Conservation (phyloP, 768 basidiomycete species). For the Amanita subjunquillea region DNA sequence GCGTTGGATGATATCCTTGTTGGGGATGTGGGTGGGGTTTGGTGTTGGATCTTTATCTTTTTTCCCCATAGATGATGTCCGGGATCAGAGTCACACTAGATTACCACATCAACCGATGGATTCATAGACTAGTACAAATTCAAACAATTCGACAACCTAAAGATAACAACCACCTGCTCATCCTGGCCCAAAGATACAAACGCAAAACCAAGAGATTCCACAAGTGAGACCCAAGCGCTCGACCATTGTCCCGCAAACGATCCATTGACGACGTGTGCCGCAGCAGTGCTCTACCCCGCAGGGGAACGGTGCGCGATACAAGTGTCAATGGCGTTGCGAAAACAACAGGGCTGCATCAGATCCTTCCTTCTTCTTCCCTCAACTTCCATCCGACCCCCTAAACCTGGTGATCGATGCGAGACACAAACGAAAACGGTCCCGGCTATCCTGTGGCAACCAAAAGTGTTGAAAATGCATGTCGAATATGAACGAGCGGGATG, state of each 20-base stretch:
- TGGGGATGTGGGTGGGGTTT: constrained; percentile 31
- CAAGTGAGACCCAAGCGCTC: constrained; percentile 5
- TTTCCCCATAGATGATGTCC: constrained; percentile 46
- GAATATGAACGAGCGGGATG: neutral
- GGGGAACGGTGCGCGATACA: constrained; percentile 1
- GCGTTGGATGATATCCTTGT: constrained; percentile 48
- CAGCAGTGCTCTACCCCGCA: constrained; percentile 4
- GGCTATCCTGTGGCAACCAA: neutral
- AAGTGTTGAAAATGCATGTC: neutral
- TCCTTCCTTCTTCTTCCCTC: constrained; percentile 5
- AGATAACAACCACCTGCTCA: neutral
- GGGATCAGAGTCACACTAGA: neutral
- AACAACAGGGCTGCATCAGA: constrained; percentile 4
- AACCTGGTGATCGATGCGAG: neutral
- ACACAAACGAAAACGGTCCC: neutral
- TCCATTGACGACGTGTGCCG: neutral
- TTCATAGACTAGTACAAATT: neutral
- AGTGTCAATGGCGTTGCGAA: neutral
- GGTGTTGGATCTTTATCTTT: constrained; percentile 49
- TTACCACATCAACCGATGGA: neutral
- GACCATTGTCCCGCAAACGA: constrained; percentile 4
- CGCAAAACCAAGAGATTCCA: constrained; percentile 1
- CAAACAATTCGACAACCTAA: neutral
- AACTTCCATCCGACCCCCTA: constrained; percentile 4
- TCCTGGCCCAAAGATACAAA: neutral